These are phyloP conservation scores for Dipodascus albidus DNA, from an alignment of 805 yeast genomes.

Conservation along the genomic window DNA sequence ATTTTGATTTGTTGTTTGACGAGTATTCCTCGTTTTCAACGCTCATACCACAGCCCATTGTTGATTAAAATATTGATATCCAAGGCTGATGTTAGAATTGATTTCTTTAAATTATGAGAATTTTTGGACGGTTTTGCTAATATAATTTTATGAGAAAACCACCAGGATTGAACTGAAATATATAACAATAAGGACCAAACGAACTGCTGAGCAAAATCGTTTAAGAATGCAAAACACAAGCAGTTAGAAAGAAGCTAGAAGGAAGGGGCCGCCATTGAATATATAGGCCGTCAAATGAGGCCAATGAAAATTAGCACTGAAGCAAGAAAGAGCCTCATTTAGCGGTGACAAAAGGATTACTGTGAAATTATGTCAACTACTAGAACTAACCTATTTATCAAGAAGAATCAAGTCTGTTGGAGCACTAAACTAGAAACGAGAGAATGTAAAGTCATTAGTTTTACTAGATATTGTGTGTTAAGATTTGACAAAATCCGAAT, in stretches of 20 bases:
- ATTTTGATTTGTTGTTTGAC: background rate
- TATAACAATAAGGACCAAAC: too few species aligned
- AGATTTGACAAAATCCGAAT: too few species aligned
- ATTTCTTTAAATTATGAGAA: too few species aligned
- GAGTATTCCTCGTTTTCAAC: background rate
- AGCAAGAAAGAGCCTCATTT: background rate
- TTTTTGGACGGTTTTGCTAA: too few species aligned
- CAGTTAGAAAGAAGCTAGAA: background rate
- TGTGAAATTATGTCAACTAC: background rate
- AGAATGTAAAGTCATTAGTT: too few species aligned
- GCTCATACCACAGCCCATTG: conserved; percentile 3
- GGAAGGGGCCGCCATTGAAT: background rate
- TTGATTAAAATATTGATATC: too few species aligned
- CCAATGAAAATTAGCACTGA: background rate
- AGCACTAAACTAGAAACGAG: background rate
- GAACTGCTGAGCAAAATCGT: too few species aligned
- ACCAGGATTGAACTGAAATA: too few species aligned
- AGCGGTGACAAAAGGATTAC: background rate
- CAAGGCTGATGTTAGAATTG: too few species aligned
- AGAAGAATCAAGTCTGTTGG: background rate
- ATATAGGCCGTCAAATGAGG: background rate
- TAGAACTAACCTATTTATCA: background rate
- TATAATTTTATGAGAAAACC: too few species aligned
- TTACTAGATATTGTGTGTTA: too few species aligned
- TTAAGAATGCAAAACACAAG: background rate